Evolutionary conservation across 768 basidiomycete species (phyloP), one percentile per base, ranked within the genome.

Genomic region (Mycena rosella): DNA sequence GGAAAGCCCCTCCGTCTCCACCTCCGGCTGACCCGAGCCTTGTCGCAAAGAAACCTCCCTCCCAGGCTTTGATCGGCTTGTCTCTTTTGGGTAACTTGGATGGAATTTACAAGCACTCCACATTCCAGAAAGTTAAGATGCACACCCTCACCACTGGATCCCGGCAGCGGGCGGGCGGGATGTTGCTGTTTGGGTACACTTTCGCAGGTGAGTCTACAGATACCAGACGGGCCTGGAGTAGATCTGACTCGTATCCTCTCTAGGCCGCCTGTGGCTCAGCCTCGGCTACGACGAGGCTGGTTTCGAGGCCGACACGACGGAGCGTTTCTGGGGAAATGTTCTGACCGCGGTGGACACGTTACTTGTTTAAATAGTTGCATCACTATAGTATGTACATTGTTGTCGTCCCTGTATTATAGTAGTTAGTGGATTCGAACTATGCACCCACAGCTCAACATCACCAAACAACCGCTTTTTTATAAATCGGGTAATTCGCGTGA

Each of bases 11-110:
- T 51, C 75, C 74, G 8, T 47, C 74, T 30, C 34, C 74, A 9
- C 51, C 74, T 29, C 34, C 67, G 20, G 55, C 65, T 36, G 36
- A 66, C 44, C 34, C 42, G n/a, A 40, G 53, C 62, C 67, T 67
- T 49, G 52, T 55, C 64, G 71, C 77, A 54, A 78, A 78, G 7
- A 84, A 81, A 57, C 79, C 82, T 26, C 67, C 67, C 32, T 89
- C 88, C 1, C 77, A 78, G 1, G 92, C 91, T 13, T 82, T 96
- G 53, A 85, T 95, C 64, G 94, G 94, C 0, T 78, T 95, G 49
- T 96, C 94, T 7, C 83, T 96, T 67, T 83, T 95, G n/a, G 94
- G 94, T 2, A 95, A 94, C 74, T 81, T 95, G 59, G 93, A 95
- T 75, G 91, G 87, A 4, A 91, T 90, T 32, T 96, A 95, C 81